phyloP scores from a whole-genome alignment of 129 eudicot genomes.

The Lonicera japonica region DNA sequence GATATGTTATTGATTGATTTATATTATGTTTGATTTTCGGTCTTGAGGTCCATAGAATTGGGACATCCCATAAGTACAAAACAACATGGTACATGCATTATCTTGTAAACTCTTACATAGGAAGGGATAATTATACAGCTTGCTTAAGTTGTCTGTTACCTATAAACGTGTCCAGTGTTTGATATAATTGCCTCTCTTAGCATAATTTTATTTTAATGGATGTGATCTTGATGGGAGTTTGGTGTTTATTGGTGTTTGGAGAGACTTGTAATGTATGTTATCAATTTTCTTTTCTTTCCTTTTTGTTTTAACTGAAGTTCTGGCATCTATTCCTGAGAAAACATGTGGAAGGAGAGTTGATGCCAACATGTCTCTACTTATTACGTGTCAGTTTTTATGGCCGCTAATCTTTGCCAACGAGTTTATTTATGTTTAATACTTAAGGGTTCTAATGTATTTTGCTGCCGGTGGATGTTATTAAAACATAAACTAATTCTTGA shows the following conservation, averaged over 20 bases:
- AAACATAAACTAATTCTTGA: too few relatives aligned
- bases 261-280: background rate
- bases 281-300: background rate
- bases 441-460: background rate
- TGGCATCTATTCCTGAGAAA: background rate
- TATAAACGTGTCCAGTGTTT: conserved; percentile 4
- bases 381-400: background rate
- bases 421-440: background rate
- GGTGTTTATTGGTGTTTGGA: background rate
- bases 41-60: too few relatives aligned
- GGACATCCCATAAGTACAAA: too few relatives aligned
- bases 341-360: conserved; percentile 3
- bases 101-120: conserved; percentile 1
- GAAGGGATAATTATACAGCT: background rate
- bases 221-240: conserved; percentile 15
- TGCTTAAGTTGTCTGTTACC: background rate
- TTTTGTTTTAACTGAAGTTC: background rate
- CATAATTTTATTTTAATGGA: background rate
- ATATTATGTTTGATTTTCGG: background rate
- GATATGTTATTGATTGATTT: background rate
- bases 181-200: conserved; percentile 8
- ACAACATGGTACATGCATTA: background rate
- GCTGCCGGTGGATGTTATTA: too few relatives aligned
- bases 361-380: background rate
- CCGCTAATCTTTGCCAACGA: background rate